Evolutionary conservation across 202 grass and related monocot species (phyloP).

Genomic region (Carex sylvatica): DNA sequence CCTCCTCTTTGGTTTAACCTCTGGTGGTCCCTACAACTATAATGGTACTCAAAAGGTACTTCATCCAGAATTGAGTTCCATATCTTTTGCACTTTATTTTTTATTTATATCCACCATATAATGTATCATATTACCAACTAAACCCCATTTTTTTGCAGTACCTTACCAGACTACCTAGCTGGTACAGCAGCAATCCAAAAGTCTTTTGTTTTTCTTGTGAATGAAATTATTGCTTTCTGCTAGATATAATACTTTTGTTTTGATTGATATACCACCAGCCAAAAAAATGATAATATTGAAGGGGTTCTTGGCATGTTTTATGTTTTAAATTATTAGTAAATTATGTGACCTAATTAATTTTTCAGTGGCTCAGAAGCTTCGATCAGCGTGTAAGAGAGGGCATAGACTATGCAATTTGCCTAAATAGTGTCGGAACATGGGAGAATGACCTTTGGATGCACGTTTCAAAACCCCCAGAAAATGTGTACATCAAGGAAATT

Average conservation of each 20-base stretch:
- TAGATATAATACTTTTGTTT: neutral
- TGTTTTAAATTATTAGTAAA: conserved; percentile 13
- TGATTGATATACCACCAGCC: neutral
- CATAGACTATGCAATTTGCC: conserved; percentile 96
- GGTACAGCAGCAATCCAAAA: neutral
- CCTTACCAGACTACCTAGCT: neutral
- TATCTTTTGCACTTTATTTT: neutral
- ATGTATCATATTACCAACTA: neutral
- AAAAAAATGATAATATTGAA: neutral
- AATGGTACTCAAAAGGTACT: conserved; percentile 87
- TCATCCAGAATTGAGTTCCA: neutral
- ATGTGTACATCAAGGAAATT: conserved; percentile 91
- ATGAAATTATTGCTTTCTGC: neutral
- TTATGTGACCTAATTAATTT: conserved; percentile 19
- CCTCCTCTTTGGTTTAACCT: conserved; percentile 96
- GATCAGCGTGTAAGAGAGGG: conserved; percentile 90
- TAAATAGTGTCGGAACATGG: conserved; percentile 94
- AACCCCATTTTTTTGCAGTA: neutral
- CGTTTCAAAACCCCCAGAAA: conserved; percentile 96
- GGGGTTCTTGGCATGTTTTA: neutral
- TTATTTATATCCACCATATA: neutral
- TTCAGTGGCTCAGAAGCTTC: conserved; percentile 96
- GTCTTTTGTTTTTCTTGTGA: neutral
- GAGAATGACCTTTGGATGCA: conserved; percentile 89
- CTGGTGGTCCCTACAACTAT: conserved; percentile 97